Evolutionary conservation across 768 basidiomycete species (phyloP).

Genomic region (Trametes cinnabarina): DNA sequence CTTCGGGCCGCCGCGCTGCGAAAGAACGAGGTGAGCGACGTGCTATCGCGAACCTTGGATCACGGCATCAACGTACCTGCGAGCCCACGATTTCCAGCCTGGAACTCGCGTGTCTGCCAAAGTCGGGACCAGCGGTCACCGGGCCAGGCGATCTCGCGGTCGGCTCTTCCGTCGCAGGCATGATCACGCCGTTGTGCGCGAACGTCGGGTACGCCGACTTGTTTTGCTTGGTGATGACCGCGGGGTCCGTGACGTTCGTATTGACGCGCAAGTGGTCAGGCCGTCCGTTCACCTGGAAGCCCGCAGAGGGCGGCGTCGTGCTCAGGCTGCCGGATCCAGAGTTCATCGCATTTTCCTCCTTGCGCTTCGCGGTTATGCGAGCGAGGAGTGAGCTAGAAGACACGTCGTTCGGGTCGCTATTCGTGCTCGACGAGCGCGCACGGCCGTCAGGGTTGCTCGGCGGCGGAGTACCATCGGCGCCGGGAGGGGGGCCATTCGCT

Average conservation of each 20-base stretch:
- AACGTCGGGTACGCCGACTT: slow-evolving; percentile 80
- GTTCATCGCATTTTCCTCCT: slow-evolving; percentile 40
- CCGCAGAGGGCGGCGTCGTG: slow-evolving; percentile 48
- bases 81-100: slow-evolving; percentile 71
- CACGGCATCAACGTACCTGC: slow-evolving; percentile 47
- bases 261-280: slow-evolving; percentile 74
- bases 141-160: slow-evolving; percentile 72
- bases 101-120: slow-evolving; percentile 72
- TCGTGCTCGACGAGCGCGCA: slow-evolving; percentile 66
- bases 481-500: slow-evolving; percentile 54
- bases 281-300: slow-evolving; percentile 41
- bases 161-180: slow-evolving; percentile 57
- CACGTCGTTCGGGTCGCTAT: slow-evolving; percentile 76
- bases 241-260: slow-evolving; percentile 56
- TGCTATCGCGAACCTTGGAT: neutral
- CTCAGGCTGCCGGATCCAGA: slow-evolving; percentile 35
- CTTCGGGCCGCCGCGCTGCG: slow-evolving; percentile 47
- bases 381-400: slow-evolving; percentile 69
- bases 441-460: slow-evolving; percentile 47
- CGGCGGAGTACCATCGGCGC: slow-evolving; percentile 52
- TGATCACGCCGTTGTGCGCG: slow-evolving; percentile 52
- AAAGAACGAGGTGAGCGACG: slow-evolving; percentile 16
- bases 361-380: slow-evolving; percentile 70
- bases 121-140: slow-evolving; percentile 81
- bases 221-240: slow-evolving; percentile 67